Evolutionary conservation across 108 stramenopile species (phyloP).

Genomic region (Conticribra weissflogii): DNA sequence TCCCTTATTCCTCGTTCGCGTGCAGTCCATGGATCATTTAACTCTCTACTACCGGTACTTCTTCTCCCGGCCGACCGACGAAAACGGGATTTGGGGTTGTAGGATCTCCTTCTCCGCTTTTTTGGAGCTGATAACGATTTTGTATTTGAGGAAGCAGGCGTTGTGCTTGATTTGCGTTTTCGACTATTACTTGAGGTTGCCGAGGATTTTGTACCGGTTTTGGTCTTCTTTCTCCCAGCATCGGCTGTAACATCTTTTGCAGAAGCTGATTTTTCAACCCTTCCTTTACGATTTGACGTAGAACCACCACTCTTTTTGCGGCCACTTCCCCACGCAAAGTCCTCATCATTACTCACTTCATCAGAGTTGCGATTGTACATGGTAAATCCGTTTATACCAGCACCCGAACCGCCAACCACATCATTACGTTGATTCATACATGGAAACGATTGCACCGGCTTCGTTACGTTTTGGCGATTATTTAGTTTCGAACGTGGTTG

Average conservation of each 20-base stretch:
- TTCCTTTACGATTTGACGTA: too few relatives aligned
- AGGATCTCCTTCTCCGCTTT: background rate
- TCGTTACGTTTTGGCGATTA: too few relatives aligned
- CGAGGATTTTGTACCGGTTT: background rate
- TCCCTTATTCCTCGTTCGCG: constrained; percentile 13
- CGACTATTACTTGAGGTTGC: background rate
- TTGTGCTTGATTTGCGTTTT: background rate
- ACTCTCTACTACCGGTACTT: too few relatives aligned
- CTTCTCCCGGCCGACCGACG: too few relatives aligned
- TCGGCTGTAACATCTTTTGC: background rate
- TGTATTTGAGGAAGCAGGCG: background rate
- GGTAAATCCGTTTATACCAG: constrained; percentile 8
- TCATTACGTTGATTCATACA: constrained; percentile 18
- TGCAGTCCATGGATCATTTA: constrained; percentile 14
- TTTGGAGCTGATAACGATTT: background rate
- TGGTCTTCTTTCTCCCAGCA: background rate
- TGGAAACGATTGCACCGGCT: constrained; percentile 1
- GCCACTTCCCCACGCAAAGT: background rate
- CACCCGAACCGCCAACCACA: constrained; percentile 8
- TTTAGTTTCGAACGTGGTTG: too few relatives aligned
- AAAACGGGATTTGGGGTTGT: background rate
- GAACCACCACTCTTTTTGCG: too few relatives aligned
- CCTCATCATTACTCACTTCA: background rate
- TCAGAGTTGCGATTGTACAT: background rate
- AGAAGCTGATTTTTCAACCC: too few relatives aligned